Conservation (phyloP, 306 rosid genomes). For the Myrica gale region DNA sequence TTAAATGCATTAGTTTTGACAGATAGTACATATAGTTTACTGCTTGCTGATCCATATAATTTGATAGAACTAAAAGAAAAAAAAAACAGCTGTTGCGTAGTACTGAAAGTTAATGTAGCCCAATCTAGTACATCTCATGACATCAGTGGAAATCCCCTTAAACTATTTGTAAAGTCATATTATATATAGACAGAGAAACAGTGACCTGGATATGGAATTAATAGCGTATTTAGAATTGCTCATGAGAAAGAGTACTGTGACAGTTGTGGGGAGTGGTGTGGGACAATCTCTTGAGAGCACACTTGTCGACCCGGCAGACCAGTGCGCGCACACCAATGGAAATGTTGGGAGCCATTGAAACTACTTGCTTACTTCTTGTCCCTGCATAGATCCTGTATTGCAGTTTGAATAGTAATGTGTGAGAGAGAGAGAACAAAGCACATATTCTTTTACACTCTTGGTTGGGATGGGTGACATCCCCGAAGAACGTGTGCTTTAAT, state of each 20-base stretch:
- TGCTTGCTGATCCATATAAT: conserved; percentile 6
- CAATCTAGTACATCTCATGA: conserved; percentile 3
- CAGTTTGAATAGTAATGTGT: conserved; percentile 2
- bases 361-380: conserved; percentile 34
- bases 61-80: conserved; percentile 11
- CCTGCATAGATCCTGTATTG: conserved; percentile 16
- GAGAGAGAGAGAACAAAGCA: conserved; percentile 1
- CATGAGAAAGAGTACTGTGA: background rate
- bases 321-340: conserved; percentile 47
- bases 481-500: background rate
- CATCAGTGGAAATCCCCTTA: background rate
- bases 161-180: background rate
- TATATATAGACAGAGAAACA: background rate
- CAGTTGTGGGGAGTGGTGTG: conserved; percentile 18
- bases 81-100: background rate
- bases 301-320: conserved; percentile 43
- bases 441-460: conserved; percentile 21
- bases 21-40: background rate
- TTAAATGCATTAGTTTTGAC: conserved; percentile 20
- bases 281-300: conserved; percentile 26
- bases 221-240: background rate
- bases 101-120: background rate
- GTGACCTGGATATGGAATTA: background rate
- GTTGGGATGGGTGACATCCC: conserved; percentile 32
- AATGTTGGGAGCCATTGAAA: conserved; percentile 53